Base-by-base conservation (phyloP, 495 filamentous ascomycete species). In the Xylaria venustula region DNA sequence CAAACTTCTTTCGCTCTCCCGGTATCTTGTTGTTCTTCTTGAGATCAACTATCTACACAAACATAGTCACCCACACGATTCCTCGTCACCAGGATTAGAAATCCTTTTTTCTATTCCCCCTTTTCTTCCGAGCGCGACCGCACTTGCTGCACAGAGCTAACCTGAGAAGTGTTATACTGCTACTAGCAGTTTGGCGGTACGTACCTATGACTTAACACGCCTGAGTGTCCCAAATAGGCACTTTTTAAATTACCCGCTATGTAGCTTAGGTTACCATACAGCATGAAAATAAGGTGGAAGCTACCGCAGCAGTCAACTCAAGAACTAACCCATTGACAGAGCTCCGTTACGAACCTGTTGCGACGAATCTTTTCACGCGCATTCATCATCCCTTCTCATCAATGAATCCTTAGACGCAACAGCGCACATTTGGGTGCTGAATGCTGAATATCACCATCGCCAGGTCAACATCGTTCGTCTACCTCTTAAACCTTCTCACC, bases 201-300 rank as follows among this genome's bases (percentile, higher is more conserved):
- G 56, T 59, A 59, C 28, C 40, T 44, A 15, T 5, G 7, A 12
- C 37, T 15, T 40, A 15, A 40, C 23, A 26, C 37, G 15, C 50
- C 51, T 41, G 22, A 19, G 20, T 26, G 42, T 36, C 51, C 51
- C 2, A 54, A 54, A 41, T 20, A 41, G 51, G 51, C 51, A 42
- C 51, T 42, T 30, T 54, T 23, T 54, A n/a, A n/a, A n/a, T n/a
- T n/a, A n/a, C n/a, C n/a, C n/a, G n/a, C n/a, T n/a, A n/a, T n/a
- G n/a, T 54, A 54, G 42, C 41, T 54, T 54, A 54, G 51, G 34
- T 54, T 42, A 7, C 51, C 2, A 54, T 54, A 36, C 36, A 54
- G 30, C 50, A 17, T 28, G 32, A 36, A 54, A 54, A 26, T 7
- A 36, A 54, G 34, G 37, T 40, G 37, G 34, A 54, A 42, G 26